phyloP scores from a whole-genome alignment of 805 yeast species.

The Teunomyces kruisii region DNA sequence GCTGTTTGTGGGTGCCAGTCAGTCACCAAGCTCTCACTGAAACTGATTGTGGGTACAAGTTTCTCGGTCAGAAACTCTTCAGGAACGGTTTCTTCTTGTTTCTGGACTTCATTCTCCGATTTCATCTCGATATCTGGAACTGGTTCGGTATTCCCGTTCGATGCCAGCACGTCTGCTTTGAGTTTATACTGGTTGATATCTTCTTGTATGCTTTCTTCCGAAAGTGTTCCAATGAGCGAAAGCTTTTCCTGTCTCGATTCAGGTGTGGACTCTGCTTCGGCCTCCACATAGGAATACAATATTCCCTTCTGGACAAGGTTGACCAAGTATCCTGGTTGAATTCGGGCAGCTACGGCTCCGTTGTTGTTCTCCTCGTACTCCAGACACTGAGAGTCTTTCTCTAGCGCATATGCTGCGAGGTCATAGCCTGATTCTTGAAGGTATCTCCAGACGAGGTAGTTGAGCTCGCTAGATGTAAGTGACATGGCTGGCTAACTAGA shows the following conservation, averaged over 20 bases:
- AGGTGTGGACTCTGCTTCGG: constrained; percentile 1
- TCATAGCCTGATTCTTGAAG: constrained; percentile 82
- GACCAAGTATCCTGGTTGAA: constrained; percentile 82
- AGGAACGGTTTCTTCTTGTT: constrained; percentile 5
- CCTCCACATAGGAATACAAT: constrained; percentile 47
- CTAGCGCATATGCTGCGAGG: constrained; percentile 75
- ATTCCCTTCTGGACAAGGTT: constrained; percentile 84
- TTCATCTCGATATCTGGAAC: constrained; percentile 4
- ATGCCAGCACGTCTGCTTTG: constrained; percentile 23
- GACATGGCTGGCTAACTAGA: constrained; percentile 52
- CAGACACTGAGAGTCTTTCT: constrained; percentile 66
- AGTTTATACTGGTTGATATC: constrained; percentile 28
- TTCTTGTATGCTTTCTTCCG: constrained; percentile 50
- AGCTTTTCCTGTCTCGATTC: constrained; percentile 9
- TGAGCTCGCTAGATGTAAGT: constrained; percentile 76
- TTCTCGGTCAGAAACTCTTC: constrained; percentile 27
- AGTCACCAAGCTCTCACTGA: constrained; percentile 46
- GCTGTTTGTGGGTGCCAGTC: constrained; percentile 58
- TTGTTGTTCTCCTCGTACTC: constrained; percentile 48
- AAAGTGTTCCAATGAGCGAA: constrained; percentile 7
- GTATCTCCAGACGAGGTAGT: constrained; percentile 91
- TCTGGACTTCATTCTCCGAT: background rate
- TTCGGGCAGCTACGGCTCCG: constrained; percentile 40
- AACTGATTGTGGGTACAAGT: constrained; percentile 36
- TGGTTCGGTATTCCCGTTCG: constrained; percentile 1